These are phyloP conservation scores for Parsonsia alboflavescens DNA, from an alignment of 257 asterid genomes.

Conservation along the genomic window DNA sequence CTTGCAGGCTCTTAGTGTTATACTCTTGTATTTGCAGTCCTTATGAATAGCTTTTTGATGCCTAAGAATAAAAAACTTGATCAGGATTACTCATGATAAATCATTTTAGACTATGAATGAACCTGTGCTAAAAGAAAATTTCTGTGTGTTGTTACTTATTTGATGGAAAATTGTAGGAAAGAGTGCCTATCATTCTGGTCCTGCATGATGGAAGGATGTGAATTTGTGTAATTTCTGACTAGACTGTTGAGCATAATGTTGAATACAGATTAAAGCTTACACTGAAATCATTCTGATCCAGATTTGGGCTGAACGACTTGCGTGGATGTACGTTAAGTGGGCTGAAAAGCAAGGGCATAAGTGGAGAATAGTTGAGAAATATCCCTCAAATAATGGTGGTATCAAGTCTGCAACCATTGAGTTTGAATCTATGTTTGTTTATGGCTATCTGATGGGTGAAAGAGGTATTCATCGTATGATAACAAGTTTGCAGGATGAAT, in stretches of 20 bases:
- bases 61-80: background rate
- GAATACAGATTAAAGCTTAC: background rate
- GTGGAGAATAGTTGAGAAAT: conserved; percentile 62
- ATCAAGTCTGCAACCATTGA: conserved; percentile 51
- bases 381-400: conserved; percentile 38
- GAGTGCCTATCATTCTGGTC: background rate
- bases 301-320: conserved; percentile 62
- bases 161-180: background rate
- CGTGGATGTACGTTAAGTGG: conserved; percentile 73
- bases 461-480: conserved; percentile 60
- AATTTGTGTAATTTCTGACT: background rate
- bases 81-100: background rate
- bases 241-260: background rate
- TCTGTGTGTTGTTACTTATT: background rate
- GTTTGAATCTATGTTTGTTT: conserved; percentile 61
- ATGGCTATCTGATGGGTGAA: conserved; percentile 72
- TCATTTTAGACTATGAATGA: background rate
- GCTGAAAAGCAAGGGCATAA: conserved; percentile 63
- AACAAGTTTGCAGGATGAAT: conserved; percentile 28
- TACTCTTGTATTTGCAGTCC: no score
- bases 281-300: conserved; percentile 12
- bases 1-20: no score
- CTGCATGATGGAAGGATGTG: background rate
- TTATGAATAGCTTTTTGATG: background rate
- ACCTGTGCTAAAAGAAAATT: background rate